Evolutionary conservation across 2,329 filamentous ascomycete genomes (phyloP), one percentile per base, ranked within the genome.

Genomic region (Fusarium cicatricum): DNA sequence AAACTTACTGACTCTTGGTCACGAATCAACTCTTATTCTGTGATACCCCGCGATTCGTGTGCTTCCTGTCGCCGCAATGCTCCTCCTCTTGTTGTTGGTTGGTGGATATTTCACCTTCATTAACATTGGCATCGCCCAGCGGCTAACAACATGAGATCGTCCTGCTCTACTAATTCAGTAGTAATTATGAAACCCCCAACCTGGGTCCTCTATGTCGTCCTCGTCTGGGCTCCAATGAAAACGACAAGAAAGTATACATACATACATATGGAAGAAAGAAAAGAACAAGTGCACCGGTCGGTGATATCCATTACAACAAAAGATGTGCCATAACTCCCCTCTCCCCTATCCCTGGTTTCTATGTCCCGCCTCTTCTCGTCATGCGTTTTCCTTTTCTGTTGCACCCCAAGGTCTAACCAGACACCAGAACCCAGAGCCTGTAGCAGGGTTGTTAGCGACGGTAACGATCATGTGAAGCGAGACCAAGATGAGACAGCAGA

Each of bases 401-500:
- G 33, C 51, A 19, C 19, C 37, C 16, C 31, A 41, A 47, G 11
- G n/a, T 37, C 61, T 71, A 75, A 12, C 73, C 74, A 9, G 75
- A 77, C 37, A 77, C 74, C 52, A 77, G 60, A 42, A 77, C 75
- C 75, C 75, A 77, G 34, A 77, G 69, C 58, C 75, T 77, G 52
- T 28, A 40, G 16, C 5, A 28, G 12, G 7, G 45, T 17, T 28
- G 58, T 67, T 48, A 60, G 58, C 44, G n/a, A 47, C 21, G 28
- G 19, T 16, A n/a, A 16, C 31, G 16, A 31, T 33, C 3, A 44
- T 12, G 16, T 17, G 19, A 21, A 34, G 41, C 7, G 12, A 6
- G 16, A 28, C 11, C 26, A 12, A 19, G n/a, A 29, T n/a, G 26
- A 26, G 16, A 39, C 16, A 15, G 14, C 16, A 29, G 28, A 12